Percentiles rank a stretch among this genome's conserved stretches.
These are phyloP conservation scores for Orbilia ellipsospora DNA, from an alignment of 2,329 filamentous ascomycete genomes.

Conservation along the genomic window DNA sequence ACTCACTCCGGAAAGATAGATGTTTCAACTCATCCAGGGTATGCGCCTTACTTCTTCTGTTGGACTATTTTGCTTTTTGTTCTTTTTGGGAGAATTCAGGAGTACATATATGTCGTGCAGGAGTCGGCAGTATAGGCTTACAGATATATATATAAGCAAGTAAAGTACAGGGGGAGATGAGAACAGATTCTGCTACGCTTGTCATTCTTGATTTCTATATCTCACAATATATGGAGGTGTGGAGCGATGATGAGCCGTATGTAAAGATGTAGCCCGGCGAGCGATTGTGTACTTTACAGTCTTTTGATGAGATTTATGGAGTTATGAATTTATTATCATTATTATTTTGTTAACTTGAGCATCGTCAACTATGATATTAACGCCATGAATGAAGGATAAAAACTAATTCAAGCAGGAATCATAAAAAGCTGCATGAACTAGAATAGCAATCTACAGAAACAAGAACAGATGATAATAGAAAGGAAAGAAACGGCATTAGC, in stretches of 20 bases:
- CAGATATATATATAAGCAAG: not conserved
- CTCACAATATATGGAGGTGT: conserved; percentile 31
- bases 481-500: not conserved
- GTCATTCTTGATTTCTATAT: not conserved
- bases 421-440: too few relatives aligned
- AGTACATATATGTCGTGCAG: not conserved
- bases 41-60: too few relatives aligned
- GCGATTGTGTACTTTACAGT: conserved; percentile 14
- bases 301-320: conserved; percentile 25
- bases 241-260: not conserved
- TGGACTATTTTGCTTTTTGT: too few relatives aligned
- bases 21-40: too few relatives aligned
- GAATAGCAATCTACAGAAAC: too few relatives aligned
- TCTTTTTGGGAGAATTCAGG: too few relatives aligned
- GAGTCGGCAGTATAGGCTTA: not conserved
- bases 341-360: too few relatives aligned
- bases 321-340: conserved; percentile 10
- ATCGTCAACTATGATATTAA: too few relatives aligned
- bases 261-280: not conserved
- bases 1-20: too few relatives aligned
- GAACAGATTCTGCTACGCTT: not conserved
- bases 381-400: too few relatives aligned
- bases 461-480: not conserved
- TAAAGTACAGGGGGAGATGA: not conserved
- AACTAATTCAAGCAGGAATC: too few relatives aligned